Evolutionary conservation across 2,329 filamentous ascomycete species (phyloP), one percentile per base, ranked within the genome.

Genomic region (Trichoderma gracile): DNA sequence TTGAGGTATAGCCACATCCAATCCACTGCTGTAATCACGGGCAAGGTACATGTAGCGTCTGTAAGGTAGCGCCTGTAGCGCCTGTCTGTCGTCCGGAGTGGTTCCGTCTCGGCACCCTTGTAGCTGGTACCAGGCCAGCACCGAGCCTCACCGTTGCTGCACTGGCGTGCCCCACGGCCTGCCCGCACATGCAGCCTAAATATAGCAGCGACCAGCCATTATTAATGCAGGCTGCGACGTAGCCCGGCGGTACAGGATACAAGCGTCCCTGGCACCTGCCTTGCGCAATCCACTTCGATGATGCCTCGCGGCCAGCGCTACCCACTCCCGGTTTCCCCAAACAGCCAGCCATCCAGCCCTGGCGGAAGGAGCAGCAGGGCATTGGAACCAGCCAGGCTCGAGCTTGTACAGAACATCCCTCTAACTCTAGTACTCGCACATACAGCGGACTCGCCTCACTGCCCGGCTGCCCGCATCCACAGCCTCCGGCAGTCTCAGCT

Each of bases 381-480:
- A 25, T 45, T 27, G 47, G 23, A 50, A 10, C 30, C 30, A 9
- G 30, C 5, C 30, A 30, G 33, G 33, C 33, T 38, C 14, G 12
- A 9, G 12, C 33, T 52, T 30, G 23, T 25, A n/a, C 45, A n/a
- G n/a, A n/a, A n/a, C n/a, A n/a, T n/a, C n/a, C n/a, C n/a, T n/a
- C n/a, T n/a, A n/a, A n/a, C n/a, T n/a, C n/a, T n/a, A n/a, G n/a
- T n/a, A n/a, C n/a, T n/a, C n/a, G n/a, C n/a, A n/a, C n/a, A n/a
- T 27, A 21, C 42, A 25, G 54, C 57, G 57, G 47, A 38, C 54
- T 52, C 47, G 57, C 47, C 38, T 61, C 46, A 30, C 40, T 40
- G 40, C 40, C 59, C 59, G 59, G 50, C 49, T 63, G 55, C 21
- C 60, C 50, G 60, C 60, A 63, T 56, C 60, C 60, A 63, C 60